Evolutionary conservation across 768 basidiomycete genomes (phyloP).

Genomic region (Tulasnella sp.): DNA sequence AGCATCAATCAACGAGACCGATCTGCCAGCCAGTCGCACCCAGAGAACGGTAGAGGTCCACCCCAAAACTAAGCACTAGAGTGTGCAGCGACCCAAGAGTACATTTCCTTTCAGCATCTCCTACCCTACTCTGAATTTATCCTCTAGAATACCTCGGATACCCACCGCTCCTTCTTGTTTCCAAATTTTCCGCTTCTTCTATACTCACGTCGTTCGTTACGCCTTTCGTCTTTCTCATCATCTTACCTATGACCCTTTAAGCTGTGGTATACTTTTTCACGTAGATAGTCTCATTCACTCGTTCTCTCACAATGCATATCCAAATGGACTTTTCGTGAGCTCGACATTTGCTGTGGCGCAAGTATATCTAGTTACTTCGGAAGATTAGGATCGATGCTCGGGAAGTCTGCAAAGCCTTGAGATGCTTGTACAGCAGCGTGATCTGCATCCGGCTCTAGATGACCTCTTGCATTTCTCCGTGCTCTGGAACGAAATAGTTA

Average conservation of each 20-base stretch:
- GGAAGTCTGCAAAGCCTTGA: slow-evolving; percentile 9
- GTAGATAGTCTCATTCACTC: neutral
- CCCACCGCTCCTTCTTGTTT: neutral
- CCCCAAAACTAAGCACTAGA: neutral
- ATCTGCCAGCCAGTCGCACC: neutral
- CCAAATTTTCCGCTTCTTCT: too few species aligned
- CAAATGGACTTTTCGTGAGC: slow-evolving; percentile 1
- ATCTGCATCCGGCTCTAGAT: slow-evolving; percentile 81
- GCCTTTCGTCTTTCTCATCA: neutral
- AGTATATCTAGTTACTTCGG: neutral
- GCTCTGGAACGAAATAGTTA: slow-evolving; percentile 45
- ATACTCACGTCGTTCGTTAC: neutral
- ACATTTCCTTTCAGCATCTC: too few species aligned
- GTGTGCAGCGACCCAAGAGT: too few species aligned
- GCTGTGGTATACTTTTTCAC: neutral
- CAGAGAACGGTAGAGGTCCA: neutral
- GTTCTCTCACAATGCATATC: neutral
- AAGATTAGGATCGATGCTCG: slow-evolving; percentile 4
- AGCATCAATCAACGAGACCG: slow-evolving; percentile 3
- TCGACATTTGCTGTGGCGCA: neutral
- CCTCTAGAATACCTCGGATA: too few species aligned
- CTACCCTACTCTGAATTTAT: too few species aligned
- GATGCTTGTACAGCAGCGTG: slow-evolving; percentile 33
- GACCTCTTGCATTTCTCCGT: slow-evolving; percentile 71
- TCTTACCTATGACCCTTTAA: neutral